Base-by-base conservation (phyloP, 2,329 filamentous ascomycete species). In the Mycocentrospora acerina region DNA sequence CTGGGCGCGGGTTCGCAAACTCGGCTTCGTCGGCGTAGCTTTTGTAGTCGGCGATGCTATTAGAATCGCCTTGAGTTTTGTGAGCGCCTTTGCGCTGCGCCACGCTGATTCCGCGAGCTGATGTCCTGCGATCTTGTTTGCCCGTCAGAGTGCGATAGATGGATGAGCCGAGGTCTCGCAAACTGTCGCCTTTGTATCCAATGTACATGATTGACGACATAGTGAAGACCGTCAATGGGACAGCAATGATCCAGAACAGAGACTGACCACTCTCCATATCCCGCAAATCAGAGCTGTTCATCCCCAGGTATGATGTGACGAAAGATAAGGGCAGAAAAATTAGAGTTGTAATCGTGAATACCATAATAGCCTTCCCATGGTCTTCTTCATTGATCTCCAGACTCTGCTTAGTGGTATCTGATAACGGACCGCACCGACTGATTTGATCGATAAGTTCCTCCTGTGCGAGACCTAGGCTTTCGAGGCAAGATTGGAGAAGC, bases 321-420 rank as follows among this genome's bases (percentile, higher is more conserved):
- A 73, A 74, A 4, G 68, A 71, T 5, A 73, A 52, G 0, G 71
- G 70, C 7, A 74, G 55, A 37, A 73, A 74, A 19, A 73, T 60
- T 32, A 71, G 60, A 0, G 71, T 73, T 4, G 72, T 68, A 12
- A 71, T 58, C 0, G 70, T 73, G 37, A 73, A 73, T 9, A 71
- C 63, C 12, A 72, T 53, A 30, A 72, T 72, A 0, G 69, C 69
- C 42, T 71, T 71, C 8, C 69, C 68, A 35, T 73, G 57, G 31
- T 62, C 59, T 44, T 66, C 60, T 37, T 64, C 61, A 28, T 59
- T 64, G 44, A 66, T 63, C 32, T 66, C 60, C 13, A 59, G 44
- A 24, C 51, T 59, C 34, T 65, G 61, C 29, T 66, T 66, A 4
- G 61, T 59, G 25, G 43, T 60, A 16, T 64, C 59, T 3, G 60